phyloP scores from a whole-genome alignment of 306 rosid genomes.

The Cucurbita pepo region DNA sequence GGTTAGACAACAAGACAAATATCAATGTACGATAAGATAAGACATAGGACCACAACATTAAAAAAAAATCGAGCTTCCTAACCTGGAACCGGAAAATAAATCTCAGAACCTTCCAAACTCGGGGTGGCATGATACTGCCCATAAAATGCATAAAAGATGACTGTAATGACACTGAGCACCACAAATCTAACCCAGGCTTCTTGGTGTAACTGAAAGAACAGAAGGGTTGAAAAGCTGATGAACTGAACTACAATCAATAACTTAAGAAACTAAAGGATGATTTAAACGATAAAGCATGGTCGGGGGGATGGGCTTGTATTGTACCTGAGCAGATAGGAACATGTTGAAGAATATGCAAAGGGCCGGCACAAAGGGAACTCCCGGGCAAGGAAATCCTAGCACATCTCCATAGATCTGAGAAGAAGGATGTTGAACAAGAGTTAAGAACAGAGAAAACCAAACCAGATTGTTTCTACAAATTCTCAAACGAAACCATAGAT shows the following conservation, averaged over 20 bases:
- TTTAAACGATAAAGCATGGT: background rate
- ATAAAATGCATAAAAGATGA: conserved; percentile 69
- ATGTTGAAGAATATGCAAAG: conserved; percentile 83
- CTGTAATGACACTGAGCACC: conserved; percentile 31
- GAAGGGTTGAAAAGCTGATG: background rate
- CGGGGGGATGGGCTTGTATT: background rate
- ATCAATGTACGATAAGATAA: too few relatives aligned
- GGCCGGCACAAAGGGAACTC: conserved; percentile 66
- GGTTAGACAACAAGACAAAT: too few relatives aligned
- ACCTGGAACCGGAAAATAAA: conserved; percentile 31
- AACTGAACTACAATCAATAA: too few relatives aligned
- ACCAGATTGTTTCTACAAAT: background rate
- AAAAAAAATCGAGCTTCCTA: background rate
- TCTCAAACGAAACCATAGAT: background rate
- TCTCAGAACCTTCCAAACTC: conserved; percentile 26
- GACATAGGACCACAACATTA: background rate
- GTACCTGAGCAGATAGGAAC: conserved; percentile 88
- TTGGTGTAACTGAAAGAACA: conserved; percentile 49
- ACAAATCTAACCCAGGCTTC: conserved; percentile 95
- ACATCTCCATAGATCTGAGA: conserved; percentile 52
- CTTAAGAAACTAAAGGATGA: background rate
- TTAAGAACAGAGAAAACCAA: conserved; percentile 8
- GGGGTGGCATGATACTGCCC: conserved; percentile 90
- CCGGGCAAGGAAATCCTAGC: conserved; percentile 82
- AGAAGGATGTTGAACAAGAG: conserved; percentile 4